Conservation (phyloP, 805 yeast species). For the Debaryomyces hansenii region DNA sequence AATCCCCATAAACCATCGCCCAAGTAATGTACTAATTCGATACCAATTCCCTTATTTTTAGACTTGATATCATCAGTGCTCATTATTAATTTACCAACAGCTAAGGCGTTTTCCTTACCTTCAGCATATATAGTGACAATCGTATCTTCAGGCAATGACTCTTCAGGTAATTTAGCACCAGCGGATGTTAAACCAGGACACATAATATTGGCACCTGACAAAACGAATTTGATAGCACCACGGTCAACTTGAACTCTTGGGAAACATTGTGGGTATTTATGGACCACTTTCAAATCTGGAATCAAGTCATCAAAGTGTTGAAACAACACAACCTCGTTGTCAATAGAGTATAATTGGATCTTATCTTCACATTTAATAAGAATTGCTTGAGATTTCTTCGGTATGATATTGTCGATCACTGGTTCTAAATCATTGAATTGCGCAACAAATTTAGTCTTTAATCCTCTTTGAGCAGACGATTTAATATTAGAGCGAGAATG, state of each 20-base stretch:
- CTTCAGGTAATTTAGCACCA: slow-evolving; percentile 82
- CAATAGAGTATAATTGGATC: slow-evolving; percentile 72
- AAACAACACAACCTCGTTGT: slow-evolving; percentile 70
- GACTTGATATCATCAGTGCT: slow-evolving; percentile 84
- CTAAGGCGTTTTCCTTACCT: slow-evolving; percentile 88
- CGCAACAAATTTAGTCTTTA: slow-evolving; percentile 68
- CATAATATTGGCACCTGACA: slow-evolving; percentile 97
- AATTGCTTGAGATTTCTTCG: slow-evolving; percentile 82
- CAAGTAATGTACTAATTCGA: slow-evolving; percentile 77
- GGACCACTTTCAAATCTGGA: slow-evolving; percentile 75
- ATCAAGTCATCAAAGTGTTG: slow-evolving; percentile 80
- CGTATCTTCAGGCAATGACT: slow-evolving; percentile 62
- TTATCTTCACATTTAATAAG: slow-evolving; percentile 87
- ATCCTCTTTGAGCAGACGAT: slow-evolving; percentile 90
- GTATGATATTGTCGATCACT: slow-evolving; percentile 76
- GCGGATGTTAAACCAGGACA: slow-evolving; percentile 90
- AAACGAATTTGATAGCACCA: slow-evolving; percentile 92
- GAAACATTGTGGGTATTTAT: slow-evolving; percentile 78
- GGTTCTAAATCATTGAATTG: slow-evolving; percentile 77
- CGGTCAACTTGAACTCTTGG: slow-evolving; percentile 89
- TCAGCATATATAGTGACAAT: slow-evolving; percentile 86
- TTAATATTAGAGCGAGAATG: slow-evolving; percentile 90
- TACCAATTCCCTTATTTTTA: slow-evolving; percentile 84
- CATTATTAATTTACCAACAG: slow-evolving; percentile 86
- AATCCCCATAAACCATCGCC: slow-evolving; percentile 89